These are phyloP conservation scores for Pseudogymnoascus sp. DNA, from an alignment of 2,329 filamentous ascomycete species.

Conservation along the genomic window DNA sequence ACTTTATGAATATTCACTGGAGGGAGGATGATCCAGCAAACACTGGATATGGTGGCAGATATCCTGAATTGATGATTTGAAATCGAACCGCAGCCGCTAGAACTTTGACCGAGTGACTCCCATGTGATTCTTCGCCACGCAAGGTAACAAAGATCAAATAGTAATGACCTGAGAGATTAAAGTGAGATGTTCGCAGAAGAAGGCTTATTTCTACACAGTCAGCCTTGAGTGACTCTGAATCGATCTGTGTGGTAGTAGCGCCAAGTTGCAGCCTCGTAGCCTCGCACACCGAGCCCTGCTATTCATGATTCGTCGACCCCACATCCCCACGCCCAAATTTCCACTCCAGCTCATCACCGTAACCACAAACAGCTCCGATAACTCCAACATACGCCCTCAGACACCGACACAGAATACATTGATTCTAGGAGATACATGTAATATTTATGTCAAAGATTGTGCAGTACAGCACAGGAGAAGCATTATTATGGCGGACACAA, in stretches of 20 bases:
- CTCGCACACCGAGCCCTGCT: neutral
- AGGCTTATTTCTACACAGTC: neutral
- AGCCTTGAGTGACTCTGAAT: neutral
- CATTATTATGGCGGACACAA: conserved; percentile 4
- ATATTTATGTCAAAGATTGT: neutral
- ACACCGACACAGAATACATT: neutral
- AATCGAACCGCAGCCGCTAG: neutral
- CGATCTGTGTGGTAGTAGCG: neutral
- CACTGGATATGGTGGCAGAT: neutral
- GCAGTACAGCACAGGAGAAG: neutral
- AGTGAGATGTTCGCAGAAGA: neutral
- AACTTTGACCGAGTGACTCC: neutral
- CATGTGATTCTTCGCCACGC: neutral
- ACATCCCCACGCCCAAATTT: conserved; percentile 7
- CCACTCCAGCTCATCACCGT: conserved; percentile 4
- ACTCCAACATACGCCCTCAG: neutral
- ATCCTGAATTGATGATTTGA: conserved; percentile 2
- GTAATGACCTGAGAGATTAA: neutral
- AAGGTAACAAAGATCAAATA: neutral
- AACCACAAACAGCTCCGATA: neutral
- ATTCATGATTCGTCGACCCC: conserved; percentile 6
- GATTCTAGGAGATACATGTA: neutral
- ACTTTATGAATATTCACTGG: neutral
- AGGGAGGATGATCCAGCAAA: neutral
- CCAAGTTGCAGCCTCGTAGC: conserved; percentile 6